phyloP scores from a whole-genome alignment of 495 filamentous ascomycete species.

The Glonium stellatum region DNA sequence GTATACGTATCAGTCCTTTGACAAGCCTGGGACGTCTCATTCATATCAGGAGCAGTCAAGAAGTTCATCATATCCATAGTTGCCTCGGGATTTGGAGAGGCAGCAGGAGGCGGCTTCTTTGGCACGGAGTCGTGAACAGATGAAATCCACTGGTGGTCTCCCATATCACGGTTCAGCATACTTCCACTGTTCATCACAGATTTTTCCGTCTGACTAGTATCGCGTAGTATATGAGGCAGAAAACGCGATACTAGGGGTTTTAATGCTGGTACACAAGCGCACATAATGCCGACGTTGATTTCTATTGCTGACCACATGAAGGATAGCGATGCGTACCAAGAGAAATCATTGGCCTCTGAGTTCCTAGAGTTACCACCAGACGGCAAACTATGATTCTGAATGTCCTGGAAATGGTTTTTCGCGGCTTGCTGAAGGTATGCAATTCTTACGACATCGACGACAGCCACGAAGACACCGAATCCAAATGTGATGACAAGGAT shows the following conservation, averaged over 20 bases:
- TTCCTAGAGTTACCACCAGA: constrained; percentile 15
- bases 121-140: background rate
- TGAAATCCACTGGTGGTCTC: background rate
- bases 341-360: constrained; percentile 43
- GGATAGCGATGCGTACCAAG: constrained; percentile 71
- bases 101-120: background rate
- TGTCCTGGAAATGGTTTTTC: constrained; percentile 1
- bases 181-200: constrained; percentile 1
- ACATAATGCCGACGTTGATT: constrained; percentile 82
- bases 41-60: constrained; percentile 49
- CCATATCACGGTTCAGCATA: background rate
- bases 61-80: constrained; percentile 51
- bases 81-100: background rate
- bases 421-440: constrained; percentile 76
- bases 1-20: constrained; percentile 19
- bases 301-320: constrained; percentile 93
- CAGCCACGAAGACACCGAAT: constrained; percentile 75
- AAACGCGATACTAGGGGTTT: constrained; percentile 77
- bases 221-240: constrained; percentile 62
- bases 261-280: constrained; percentile 78
- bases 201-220: constrained; percentile 34
- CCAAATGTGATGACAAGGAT: constrained; percentile 76
- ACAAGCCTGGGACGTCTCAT: constrained; percentile 20
- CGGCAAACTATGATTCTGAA: constrained; percentile 18
- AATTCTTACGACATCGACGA: constrained; percentile 83